Conservation (phyloP, 257 asterid genomes). For the Gardenia jasminoides region DNA sequence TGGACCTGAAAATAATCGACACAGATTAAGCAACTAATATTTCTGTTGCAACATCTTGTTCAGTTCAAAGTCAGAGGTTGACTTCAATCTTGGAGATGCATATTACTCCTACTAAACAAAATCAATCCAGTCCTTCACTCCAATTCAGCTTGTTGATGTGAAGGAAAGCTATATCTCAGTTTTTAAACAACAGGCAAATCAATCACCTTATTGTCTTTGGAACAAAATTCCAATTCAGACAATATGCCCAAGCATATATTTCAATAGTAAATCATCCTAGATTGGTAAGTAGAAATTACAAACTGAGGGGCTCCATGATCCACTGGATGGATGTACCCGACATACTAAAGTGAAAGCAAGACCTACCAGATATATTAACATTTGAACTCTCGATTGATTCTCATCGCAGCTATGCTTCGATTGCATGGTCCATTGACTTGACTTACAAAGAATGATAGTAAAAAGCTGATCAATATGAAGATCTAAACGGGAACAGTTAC, state of each 20-base stretch:
- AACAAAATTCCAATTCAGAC: neutral
- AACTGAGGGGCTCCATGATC: neutral
- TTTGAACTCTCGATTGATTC: neutral
- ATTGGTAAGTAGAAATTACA: neutral
- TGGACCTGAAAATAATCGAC: neutral
- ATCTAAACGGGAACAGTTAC: neutral
- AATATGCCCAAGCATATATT: neutral
- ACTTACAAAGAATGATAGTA: neutral
- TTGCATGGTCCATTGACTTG: conserved; percentile 1
- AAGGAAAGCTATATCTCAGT: neutral
- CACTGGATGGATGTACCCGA: neutral
- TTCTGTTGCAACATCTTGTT: neutral
- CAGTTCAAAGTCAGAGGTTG: neutral
- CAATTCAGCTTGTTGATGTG: neutral
- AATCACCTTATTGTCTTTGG: neutral
- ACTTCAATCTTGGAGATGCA: neutral
- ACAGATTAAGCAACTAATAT: neutral
- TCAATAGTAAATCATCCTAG: neutral
- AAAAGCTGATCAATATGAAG: neutral
- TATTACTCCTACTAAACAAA: no score
- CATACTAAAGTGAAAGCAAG: neutral
- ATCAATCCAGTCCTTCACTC: neutral
- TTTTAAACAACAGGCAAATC: neutral
- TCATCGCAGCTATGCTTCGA: neutral
- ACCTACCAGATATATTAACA: neutral